Evolutionary conservation across 2,329 filamentous ascomycete species (phyloP).

Genomic region (Akanthomyces uredinophilus): DNA sequence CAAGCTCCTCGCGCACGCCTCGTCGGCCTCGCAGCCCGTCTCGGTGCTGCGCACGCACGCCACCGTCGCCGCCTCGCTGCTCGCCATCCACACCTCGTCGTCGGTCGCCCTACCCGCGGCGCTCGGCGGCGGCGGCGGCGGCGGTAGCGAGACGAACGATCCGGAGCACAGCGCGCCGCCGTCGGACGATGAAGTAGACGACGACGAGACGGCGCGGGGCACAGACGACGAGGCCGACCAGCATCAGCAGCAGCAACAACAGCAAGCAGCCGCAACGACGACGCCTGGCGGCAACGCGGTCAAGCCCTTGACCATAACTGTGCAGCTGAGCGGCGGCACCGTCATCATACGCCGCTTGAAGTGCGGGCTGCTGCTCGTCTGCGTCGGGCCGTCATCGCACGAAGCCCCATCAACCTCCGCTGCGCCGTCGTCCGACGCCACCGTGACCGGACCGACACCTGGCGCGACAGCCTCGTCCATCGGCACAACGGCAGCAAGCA

Average conservation of each 20-base stretch:
- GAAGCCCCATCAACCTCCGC: too few species aligned
- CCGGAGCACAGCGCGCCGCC: conserved; percentile 19
- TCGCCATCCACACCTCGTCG: conserved; percentile 50
- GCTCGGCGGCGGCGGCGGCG: conserved; percentile 33
- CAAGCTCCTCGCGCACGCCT: conserved; percentile 54
- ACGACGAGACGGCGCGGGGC: conserved; percentile 16
- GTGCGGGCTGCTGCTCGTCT: conserved; percentile 59
- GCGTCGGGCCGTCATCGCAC: conserved; percentile 44
- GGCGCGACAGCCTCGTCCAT: neutral
- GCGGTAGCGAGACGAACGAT: conserved; percentile 20
- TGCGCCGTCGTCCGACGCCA: conserved; percentile 17
- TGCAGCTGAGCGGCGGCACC: conserved; percentile 54
- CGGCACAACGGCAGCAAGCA: neutral
- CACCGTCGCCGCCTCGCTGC: conserved; percentile 59
- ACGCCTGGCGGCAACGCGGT: conserved; percentile 19
- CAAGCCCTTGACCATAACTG: conserved; percentile 44
- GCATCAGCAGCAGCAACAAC: neutral
- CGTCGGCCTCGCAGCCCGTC: conserved; percentile 49
- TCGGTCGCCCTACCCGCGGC: conserved; percentile 38
- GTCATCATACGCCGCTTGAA: conserved; percentile 53
- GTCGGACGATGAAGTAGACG: conserved; percentile 21
- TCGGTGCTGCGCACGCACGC: conserved; percentile 56
- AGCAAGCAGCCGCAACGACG: neutral
- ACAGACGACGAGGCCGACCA: conserved; percentile 13
- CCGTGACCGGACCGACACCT: neutral